A percentile compares a stretch with the other conserved stretches of the same genome.
Conservation (phyloP, 2,329 filamentous ascomycete genomes). For the Colletotrichum acutatum region DNA sequence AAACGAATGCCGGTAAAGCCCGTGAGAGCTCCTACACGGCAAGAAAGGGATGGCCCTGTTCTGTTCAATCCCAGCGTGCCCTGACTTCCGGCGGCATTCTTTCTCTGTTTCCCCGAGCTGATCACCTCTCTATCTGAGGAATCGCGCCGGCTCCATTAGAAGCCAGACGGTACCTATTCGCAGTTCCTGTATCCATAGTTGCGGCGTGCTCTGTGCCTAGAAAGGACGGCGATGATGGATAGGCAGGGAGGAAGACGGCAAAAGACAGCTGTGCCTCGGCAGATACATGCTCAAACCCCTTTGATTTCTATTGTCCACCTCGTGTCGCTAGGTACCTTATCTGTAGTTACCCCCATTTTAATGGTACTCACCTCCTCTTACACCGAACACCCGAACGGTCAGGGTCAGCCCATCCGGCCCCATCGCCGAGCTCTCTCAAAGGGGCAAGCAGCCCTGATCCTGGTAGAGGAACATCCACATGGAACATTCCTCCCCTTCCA, state of each 20-base stretch:
- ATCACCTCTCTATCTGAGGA: neutral
- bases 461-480: conserved; percentile 19
- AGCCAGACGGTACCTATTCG: neutral
- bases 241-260: neutral
- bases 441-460: conserved; percentile 22
- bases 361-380: neutral
- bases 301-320: conserved; percentile 1
- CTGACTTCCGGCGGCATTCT: neutral
- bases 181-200: neutral
- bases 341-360: neutral
- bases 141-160: conserved; percentile 1
- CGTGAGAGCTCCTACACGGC: neutral
- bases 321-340: conserved; percentile 11
- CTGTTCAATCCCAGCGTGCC: neutral
- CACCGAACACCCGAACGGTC: conserved; percentile 26
- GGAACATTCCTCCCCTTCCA: conserved; percentile 35
- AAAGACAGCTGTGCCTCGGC: neutral
- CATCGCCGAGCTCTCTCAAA: conserved; percentile 24
- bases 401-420: conserved; percentile 24
- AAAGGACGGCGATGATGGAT: neutral
- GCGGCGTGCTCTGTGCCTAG: neutral
- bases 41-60: neutral
- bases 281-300: neutral
- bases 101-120: conserved; percentile 7
- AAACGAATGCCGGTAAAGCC: conserved; percentile 13